phyloP scores from a whole-genome alignment of 495 filamentous ascomycete genomes.

The Neurospora tetrasperma region DNA sequence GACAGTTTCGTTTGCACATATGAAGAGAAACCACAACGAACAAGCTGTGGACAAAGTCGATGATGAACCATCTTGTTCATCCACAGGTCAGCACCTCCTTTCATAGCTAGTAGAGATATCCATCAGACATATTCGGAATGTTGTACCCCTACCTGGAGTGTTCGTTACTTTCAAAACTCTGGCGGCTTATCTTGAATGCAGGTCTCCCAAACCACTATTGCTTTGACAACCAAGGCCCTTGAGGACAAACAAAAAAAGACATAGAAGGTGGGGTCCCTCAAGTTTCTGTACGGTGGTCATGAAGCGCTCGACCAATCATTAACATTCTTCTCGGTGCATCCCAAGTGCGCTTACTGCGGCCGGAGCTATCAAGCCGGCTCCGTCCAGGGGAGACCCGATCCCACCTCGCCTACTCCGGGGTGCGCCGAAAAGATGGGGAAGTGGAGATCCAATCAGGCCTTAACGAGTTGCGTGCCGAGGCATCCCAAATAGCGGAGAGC shows the following conservation, averaged over 20 bases:
- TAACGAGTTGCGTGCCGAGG: neutral
- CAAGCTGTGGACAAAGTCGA: neutral
- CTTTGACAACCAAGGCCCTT: neutral
- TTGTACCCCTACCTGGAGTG: neutral
- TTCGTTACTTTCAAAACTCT: neutral
- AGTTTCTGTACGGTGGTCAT: neutral
- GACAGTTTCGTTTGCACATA: neutral
- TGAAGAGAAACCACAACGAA: neutral
- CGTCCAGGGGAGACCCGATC: neutral
- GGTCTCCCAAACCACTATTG: neutral
- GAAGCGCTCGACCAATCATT: neutral
- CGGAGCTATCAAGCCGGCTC: neutral
- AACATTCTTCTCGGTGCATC: neutral
- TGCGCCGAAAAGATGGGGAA: neutral
- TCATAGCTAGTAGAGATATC: neutral
- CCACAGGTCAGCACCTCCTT: neutral
- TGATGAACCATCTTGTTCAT: neutral
- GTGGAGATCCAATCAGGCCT: neutral
- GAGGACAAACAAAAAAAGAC: neutral
- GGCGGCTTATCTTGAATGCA: neutral
- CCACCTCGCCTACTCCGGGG: neutral
- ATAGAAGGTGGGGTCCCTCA: neutral
- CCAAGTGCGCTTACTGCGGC: neutral
- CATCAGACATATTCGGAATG: neutral
- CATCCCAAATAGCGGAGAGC: neutral